These are phyloP conservation scores for Metschnikowia koreensis DNA, from an alignment of 805 yeast species.

Conservation along the genomic window DNA sequence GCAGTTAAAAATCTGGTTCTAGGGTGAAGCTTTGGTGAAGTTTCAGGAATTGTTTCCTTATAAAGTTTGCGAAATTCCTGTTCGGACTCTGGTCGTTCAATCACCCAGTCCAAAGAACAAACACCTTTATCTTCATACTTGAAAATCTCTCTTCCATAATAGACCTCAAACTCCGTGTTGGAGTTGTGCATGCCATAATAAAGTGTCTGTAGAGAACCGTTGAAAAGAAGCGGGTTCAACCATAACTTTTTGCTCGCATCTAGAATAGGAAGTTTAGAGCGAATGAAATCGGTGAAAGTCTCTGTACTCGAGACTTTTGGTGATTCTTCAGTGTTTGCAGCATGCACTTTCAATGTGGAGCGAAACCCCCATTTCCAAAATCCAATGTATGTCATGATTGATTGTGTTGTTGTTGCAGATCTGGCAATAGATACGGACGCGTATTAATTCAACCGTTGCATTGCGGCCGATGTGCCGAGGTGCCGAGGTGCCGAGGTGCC, in stretches of 20 bases:
- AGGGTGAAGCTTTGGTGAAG: slow-evolving; percentile 43
- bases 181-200: slow-evolving; percentile 58
- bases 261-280: slow-evolving; percentile 19
- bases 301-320: slow-evolving; percentile 7
- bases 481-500: background rate
- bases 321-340: slow-evolving; percentile 19
- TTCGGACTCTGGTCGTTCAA: slow-evolving; percentile 33
- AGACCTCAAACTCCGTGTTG: slow-evolving; percentile 51
- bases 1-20: slow-evolving; percentile 53
- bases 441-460: background rate
- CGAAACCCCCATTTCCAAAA: slow-evolving; percentile 40
- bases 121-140: slow-evolving; percentile 64
- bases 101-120: slow-evolving; percentile 72
- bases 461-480: background rate
- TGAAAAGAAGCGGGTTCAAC: slow-evolving; percentile 61
- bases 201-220: slow-evolving; percentile 77
- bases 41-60: slow-evolving; percentile 31
- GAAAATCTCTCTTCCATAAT: slow-evolving; percentile 72
- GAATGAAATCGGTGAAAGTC: slow-evolving; percentile 15
- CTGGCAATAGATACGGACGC: background rate
- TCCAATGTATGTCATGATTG: slow-evolving; percentile 11
- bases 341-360: slow-evolving; percentile 29
- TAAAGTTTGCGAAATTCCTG: slow-evolving; percentile 26
- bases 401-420: background rate
- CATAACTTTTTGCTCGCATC: slow-evolving; percentile 40